phyloP scores from a whole-genome alignment of 2,329 filamentous ascomycete genomes.

The Magnaporthiopsis poae region DNA sequence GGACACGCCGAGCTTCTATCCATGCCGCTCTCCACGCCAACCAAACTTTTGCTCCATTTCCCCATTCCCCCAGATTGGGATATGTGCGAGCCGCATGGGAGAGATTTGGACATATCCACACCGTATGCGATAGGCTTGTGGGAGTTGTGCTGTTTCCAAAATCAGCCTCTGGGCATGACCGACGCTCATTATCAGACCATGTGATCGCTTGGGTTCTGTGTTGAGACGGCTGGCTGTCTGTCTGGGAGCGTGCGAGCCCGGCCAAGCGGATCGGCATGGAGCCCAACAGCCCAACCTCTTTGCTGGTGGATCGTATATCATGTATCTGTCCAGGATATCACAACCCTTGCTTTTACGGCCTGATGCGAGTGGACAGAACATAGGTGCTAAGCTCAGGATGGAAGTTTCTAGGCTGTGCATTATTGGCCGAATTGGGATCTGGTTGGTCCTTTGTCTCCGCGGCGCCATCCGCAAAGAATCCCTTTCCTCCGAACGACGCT shows the following conservation, averaged over 20 bases:
- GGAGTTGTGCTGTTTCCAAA: neutral
- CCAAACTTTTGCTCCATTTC: neutral
- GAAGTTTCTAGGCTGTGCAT: neutral
- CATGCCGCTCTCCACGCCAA: neutral
- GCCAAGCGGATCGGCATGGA: neutral
- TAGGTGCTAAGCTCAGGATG: neutral
- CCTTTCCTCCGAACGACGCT: neutral
- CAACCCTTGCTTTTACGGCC: neutral
- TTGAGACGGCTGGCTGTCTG: neutral
- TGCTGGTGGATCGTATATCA: neutral
- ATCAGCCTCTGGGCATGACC: neutral
- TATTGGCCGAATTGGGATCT: neutral
- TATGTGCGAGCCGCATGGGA: neutral
- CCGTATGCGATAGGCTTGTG: neutral
- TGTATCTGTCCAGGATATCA: neutral
- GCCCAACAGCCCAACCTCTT: neutral
- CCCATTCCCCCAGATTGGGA: neutral
- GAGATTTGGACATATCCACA: neutral
- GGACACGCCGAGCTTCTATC: neutral
- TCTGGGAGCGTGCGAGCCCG: neutral
- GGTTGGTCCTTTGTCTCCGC: neutral
- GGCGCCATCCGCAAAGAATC: neutral
- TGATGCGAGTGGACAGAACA: too few species aligned
- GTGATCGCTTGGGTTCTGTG: neutral
- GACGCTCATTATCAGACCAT: neutral